Evolutionary conservation across 2,329 filamentous ascomycete genomes (phyloP), one percentile per base, ranked within the genome.

Genomic region (Colletotrichum lentis): DNA sequence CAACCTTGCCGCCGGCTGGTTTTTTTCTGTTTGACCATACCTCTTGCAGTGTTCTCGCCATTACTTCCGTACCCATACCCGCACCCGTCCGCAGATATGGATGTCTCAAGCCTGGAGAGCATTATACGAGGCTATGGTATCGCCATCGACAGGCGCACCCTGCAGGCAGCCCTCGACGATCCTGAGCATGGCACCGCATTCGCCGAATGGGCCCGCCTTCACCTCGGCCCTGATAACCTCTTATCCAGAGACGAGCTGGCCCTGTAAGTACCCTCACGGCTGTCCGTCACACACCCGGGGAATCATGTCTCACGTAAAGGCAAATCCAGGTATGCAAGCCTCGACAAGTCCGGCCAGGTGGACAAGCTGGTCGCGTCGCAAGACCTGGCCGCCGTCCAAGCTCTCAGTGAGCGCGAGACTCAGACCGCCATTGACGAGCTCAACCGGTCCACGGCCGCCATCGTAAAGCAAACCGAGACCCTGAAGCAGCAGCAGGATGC

Each of bases 401-500:
- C 85, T 5, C 76, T 91, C 53, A 78, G 81, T 16, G 88, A 91
- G 65, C 79, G 84, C 31, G 88, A 91, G 59, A 80, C 92, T 63
- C 81, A 82, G 61, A 77, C 80, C 47, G 90, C 90, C 18, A 87
- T 91, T 57, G 82, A 85, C 3, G 86, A 90, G 61, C 80, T 93
- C n/a, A 83, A 86, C 67, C 81, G 81, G 44, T 91, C 90, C 1
- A 92, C 90, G 0, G 83, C 83, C 20, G 84, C 84, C 20, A 90
- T 92, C 35, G 82, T 86, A 69, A 85, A 85, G 76, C 90, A 92
- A 73, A 88, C 84, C 35, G 86, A 88, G 73, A 81, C 84, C 0
- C 75, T 93, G 20, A 83, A 84, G 64, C 81, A 84, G 58, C 90
- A 93, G 75, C 86, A 87, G 68, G 84, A 86, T 72, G 88, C 88